Conservation (phyloP, 2,329 filamentous ascomycete species). For the Apiospora hydei region DNA sequence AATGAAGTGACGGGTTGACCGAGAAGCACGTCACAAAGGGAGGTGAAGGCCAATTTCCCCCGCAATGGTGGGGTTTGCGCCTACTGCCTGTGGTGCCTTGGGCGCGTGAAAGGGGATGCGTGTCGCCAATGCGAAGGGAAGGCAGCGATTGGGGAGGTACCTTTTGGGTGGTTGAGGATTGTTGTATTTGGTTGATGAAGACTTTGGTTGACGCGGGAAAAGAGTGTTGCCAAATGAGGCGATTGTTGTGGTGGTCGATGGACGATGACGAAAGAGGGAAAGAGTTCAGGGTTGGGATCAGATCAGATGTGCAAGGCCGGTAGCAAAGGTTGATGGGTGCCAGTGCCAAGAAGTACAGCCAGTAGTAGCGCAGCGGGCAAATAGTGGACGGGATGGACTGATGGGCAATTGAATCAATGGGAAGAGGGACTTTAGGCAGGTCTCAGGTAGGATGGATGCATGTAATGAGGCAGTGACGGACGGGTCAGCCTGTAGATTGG, state of each 20-base stretch:
- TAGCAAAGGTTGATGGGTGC: conserved; percentile 10
- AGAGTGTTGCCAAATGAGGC: conserved; percentile 20
- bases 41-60: conserved; percentile 32
- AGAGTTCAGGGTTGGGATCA: conserved; percentile 21
- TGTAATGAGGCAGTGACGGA: not conserved
- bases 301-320: conserved; percentile 18
- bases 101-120: conserved; percentile 11
- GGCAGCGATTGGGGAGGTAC: not conserved
- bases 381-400: not conserved
- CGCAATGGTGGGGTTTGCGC: conserved; percentile 47
- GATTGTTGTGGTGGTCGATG: conserved; percentile 22
- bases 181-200: conserved; percentile 8
- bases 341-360: conserved; percentile 12
- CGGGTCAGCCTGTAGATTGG: not conserved
- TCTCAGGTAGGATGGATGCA: not conserved
- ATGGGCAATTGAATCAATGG: not conserved
- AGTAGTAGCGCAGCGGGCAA: not conserved
- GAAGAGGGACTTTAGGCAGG: conserved; percentile 11
- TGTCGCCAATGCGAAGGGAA: not conserved
- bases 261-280: conserved; percentile 24
- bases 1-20: conserved; percentile 7
- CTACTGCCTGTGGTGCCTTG: conserved; percentile 37
- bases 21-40: conserved; percentile 19
- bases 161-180: not conserved
- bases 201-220: conserved; percentile 13